A percentile compares a stretch with the other conserved stretches of the same genome.
These are phyloP conservation scores for Picea abies DNA, from an alignment of 83 land plant genomes.

Conservation along the genomic window DNA sequence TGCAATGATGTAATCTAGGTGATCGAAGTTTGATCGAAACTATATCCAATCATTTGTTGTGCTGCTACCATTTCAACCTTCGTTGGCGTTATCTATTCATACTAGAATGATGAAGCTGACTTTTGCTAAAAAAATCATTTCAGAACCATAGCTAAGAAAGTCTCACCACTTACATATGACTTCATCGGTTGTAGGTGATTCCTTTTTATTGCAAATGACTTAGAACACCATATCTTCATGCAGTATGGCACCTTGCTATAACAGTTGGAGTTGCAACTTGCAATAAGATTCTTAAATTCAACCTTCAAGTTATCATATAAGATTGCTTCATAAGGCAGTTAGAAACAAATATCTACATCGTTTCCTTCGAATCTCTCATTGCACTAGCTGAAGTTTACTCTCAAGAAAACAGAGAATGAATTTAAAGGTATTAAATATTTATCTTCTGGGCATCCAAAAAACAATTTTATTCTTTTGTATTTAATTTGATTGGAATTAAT, in stretches of 20 bases:
- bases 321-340: not conserved
- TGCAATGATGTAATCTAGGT: slow-evolving; percentile 25
- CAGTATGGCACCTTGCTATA: slow-evolving; percentile 97
- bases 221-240: slow-evolving; percentile 85
- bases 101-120: slow-evolving; percentile 87
- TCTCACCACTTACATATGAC: slow-evolving; percentile 73
- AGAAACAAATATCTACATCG: not conserved
- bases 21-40: slow-evolving; percentile 60
- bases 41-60: slow-evolving; percentile 82
- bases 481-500: too few relatives aligned
- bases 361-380: too few relatives aligned
- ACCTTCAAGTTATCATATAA: not conserved
- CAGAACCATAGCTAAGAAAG: slow-evolving; percentile 59
- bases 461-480: too few relatives aligned
- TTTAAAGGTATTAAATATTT: too few relatives aligned
- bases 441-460: too few relatives aligned
- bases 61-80: slow-evolving; percentile 76
- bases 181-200: slow-evolving; percentile 78
- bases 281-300: slow-evolving; percentile 67
- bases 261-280: slow-evolving; percentile 91
- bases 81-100: slow-evolving; percentile 81
- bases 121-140: slow-evolving; percentile 62
- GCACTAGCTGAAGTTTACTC: slow-evolving; percentile 83
- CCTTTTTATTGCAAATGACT: slow-evolving; percentile 88
- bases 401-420: too few relatives aligned